phyloP scores from a whole-genome alignment of 768 basidiomycete genomes.

The Cystofilobasidium ferigula region DNA sequence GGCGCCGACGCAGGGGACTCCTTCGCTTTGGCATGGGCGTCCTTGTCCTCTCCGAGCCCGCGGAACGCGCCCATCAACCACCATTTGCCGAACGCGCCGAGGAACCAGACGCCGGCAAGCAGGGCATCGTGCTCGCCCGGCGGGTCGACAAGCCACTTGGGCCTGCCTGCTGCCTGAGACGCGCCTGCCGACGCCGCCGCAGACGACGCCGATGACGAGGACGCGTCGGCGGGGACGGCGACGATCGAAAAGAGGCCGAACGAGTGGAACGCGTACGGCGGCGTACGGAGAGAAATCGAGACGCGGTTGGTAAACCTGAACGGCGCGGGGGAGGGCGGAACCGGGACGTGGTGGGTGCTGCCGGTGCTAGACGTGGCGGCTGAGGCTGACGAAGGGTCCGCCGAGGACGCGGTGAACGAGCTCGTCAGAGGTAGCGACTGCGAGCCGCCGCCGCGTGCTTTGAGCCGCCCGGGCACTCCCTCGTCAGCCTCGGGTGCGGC shows the following conservation, averaged over 20 bases:
- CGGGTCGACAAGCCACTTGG: constrained; percentile 14
- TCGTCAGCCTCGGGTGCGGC: constrained; percentile 25
- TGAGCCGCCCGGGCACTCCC: constrained; percentile 23
- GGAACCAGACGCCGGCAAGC: constrained; percentile 62
- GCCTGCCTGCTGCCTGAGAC: too few species aligned
- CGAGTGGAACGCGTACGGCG: constrained; percentile 72
- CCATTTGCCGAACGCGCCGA: constrained; percentile 85
- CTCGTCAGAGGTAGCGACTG: constrained; percentile 11
- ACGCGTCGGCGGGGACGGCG: constrained; percentile 51
- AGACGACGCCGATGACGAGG: constrained; percentile 2
- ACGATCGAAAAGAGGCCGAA: constrained; percentile 83
- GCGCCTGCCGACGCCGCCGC: not conserved
- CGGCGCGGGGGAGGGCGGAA: constrained; percentile 33
- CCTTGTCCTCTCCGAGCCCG: constrained; percentile 47
- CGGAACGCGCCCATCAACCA: constrained; percentile 45
- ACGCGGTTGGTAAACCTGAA: constrained; percentile 79
- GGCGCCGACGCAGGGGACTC: constrained; percentile 9
- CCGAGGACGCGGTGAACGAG: constrained; percentile 27
- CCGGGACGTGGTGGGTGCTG: constrained; percentile 23
- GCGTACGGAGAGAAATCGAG: constrained; percentile 82
- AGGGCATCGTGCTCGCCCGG: constrained; percentile 21
- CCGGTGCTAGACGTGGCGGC: constrained; percentile 3
- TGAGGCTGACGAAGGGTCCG: constrained; percentile 13
- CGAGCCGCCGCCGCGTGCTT: not conserved
- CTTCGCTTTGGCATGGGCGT: constrained; percentile 53